Percentiles rank a stretch among this genome's conserved stretches.
phyloP scores from a whole-genome alignment of 2,329 filamentous ascomycete species.

The Tetracladium maxilliforme region DNA sequence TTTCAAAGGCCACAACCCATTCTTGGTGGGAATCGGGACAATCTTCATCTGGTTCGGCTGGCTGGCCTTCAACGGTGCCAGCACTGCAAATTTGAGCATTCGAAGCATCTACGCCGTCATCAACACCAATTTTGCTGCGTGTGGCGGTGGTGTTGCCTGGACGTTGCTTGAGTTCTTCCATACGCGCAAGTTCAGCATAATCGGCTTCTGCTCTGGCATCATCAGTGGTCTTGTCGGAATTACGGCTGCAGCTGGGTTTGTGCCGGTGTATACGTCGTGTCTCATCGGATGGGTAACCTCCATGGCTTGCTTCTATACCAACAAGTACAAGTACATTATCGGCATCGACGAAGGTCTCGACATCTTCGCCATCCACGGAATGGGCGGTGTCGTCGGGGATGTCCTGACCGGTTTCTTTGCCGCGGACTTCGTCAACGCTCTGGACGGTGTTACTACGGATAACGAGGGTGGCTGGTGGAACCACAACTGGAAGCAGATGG shows the following conservation, averaged over 20 bases:
- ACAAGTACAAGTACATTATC: conserved; percentile 33
- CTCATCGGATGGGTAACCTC: conserved; percentile 36
- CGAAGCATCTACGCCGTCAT: conserved; percentile 38
- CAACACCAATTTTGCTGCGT: conserved; percentile 43
- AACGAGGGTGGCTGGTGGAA: conserved; percentile 32
- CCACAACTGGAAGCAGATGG: conserved; percentile 36
- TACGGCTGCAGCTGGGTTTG: conserved; percentile 40
- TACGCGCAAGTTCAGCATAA: conserved; percentile 30
- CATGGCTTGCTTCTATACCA: conserved; percentile 27
- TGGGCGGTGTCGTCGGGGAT: conserved; percentile 42
- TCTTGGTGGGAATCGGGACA: conserved; percentile 48
- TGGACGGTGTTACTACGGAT: conserved; percentile 31
- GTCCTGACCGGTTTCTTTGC: conserved; percentile 44
- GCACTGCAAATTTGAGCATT: conserved; percentile 32
- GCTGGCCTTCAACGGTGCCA: conserved; percentile 37
- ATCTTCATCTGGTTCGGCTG: conserved; percentile 51
- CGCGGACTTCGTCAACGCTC: conserved; percentile 27
- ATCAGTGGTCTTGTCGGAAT: conserved; percentile 43
- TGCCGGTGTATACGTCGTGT: conserved; percentile 33
- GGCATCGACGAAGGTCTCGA: conserved; percentile 42
- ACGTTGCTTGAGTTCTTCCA: conserved; percentile 34
- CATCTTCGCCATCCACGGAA: conserved; percentile 43
- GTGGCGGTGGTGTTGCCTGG: conserved; percentile 37
- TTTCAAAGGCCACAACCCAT: conserved; percentile 44
- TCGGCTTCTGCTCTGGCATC: conserved; percentile 36